These are phyloP conservation scores for Chrysosporium keratinophilum DNA, from an alignment of 2,329 filamentous ascomycete species.

Conservation along the genomic window DNA sequence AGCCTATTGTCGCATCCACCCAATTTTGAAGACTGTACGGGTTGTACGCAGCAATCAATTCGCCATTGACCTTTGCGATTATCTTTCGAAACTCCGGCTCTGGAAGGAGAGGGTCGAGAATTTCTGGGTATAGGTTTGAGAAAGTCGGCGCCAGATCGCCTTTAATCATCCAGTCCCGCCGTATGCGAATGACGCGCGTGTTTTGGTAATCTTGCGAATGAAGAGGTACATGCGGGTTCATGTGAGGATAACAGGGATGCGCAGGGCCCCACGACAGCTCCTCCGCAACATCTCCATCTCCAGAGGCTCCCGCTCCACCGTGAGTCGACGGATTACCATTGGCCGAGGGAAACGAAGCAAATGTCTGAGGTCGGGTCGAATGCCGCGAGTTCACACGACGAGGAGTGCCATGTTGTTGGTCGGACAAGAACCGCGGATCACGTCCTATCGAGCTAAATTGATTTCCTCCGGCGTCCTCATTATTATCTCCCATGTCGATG, in stretches of 20 bases:
- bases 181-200: slow-evolving; percentile 84
- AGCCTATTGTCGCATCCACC: slow-evolving; percentile 65
- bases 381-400: slow-evolving; percentile 33
- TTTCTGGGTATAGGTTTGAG: slow-evolving; percentile 91
- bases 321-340: slow-evolving; percentile 23
- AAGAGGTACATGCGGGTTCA: slow-evolving; percentile 80
- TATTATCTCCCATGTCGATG: slow-evolving; percentile 20
- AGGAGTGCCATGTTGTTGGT: slow-evolving; percentile 22
- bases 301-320: slow-evolving; percentile 23
- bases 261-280: slow-evolving; percentile 83
- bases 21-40: slow-evolving; percentile 69
- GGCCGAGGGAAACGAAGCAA: slow-evolving; percentile 25
- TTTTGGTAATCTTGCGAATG: slow-evolving; percentile 61
- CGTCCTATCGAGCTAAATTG: slow-evolving; percentile 24
- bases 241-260: slow-evolving; percentile 88
- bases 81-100: slow-evolving; percentile 80
- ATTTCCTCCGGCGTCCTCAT: slow-evolving; percentile 21
- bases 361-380: slow-evolving; percentile 34
- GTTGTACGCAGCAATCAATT: slow-evolving; percentile 66
- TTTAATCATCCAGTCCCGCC: slow-evolving; percentile 78
- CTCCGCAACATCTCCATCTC: slow-evolving; percentile 50
- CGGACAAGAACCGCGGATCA: slow-evolving; percentile 15
- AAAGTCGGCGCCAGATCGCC: slow-evolving; percentile 89
- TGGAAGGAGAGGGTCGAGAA: slow-evolving; percentile 72
- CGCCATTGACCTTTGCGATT: slow-evolving; percentile 69